A percentile compares a stretch with the other conserved stretches of the same genome.
These are phyloP conservation scores for Zalaria sp. DNA, from an alignment of 2,329 filamentous ascomycete species.

Conservation along the genomic window DNA sequence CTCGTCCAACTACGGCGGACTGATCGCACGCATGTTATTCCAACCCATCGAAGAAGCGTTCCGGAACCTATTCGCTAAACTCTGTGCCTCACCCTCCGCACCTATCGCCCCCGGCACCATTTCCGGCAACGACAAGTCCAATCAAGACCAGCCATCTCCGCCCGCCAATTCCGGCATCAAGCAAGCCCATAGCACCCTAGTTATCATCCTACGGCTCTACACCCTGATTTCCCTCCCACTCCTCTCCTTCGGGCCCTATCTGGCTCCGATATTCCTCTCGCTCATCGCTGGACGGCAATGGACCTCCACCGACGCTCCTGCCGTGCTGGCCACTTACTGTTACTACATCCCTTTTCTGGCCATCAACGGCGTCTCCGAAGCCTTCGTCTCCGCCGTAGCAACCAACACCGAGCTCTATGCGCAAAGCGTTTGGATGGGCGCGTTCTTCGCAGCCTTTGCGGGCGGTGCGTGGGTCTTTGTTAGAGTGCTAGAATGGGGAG, in stretches of 20 bases:
- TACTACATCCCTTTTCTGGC: slow-evolving; percentile 89
- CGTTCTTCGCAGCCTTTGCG: slow-evolving; percentile 66
- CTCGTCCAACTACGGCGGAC: slow-evolving; percentile 81
- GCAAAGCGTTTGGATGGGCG: slow-evolving; percentile 75
- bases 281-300: slow-evolving; percentile 67
- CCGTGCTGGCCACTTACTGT: slow-evolving; percentile 67
- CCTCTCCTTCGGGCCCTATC: slow-evolving; percentile 56
- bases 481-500: slow-evolving; percentile 53
- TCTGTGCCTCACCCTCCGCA: slow-evolving; percentile 39
- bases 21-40: slow-evolving; percentile 77
- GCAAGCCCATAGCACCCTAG: slow-evolving; percentile 32
- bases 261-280: slow-evolving; percentile 58
- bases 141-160: slow-evolving; percentile 2
- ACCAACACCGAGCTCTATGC: slow-evolving; percentile 56
- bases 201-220: slow-evolving; percentile 58
- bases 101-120: slow-evolving; percentile 2
- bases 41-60: slow-evolving; percentile 93
- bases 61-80: slow-evolving; percentile 73
- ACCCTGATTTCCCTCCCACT: slow-evolving; percentile 56
- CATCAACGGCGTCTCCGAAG: slow-evolving; percentile 80
- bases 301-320: slow-evolving; percentile 57
- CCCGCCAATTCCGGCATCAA: neutral
- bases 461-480: slow-evolving; percentile 62
- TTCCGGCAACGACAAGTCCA: slow-evolving; percentile 11
- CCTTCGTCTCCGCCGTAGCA: slow-evolving; percentile 82